Base-by-base conservation (phyloP, 306 rosid species). In the Rosa multiflora region DNA sequence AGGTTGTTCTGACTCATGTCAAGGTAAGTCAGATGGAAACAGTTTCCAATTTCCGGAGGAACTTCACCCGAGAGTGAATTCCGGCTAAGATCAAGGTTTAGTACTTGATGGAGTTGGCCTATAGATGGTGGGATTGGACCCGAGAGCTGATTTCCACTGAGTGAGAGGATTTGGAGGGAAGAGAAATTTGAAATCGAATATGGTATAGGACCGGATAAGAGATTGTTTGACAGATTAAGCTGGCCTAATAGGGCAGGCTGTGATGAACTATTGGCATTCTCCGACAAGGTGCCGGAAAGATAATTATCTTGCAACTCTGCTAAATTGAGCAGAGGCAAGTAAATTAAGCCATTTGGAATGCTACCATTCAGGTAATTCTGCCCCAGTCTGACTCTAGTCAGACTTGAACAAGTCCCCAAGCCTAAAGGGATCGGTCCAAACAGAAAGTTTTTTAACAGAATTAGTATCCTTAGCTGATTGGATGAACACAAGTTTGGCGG, bases 1-100 rank as follows among this genome's bases (percentile, higher is more conserved):
- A 93, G 93, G 86, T 90, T 93, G 89, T 93, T 93, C 85, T 92
- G 93, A 88, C 98, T 93, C 90, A 93, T 78, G 89, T 93, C 97
- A 42, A 93, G 93, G 86, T 80, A 91, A 20, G 94, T 90, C 9
- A 93, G 94, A 77, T 84, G 89, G 47, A 51, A 48, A 63, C 94
- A 91, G 48, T 85, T 69, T 6, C 89, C 94, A 18, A 93, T 83
- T 53, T 89, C 86, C 0, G 82, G 82, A 23, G 98, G 94, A 76
- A 93, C 88, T 79, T 81, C 79, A 10, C 90, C 93, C 0, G 93
- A 89, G 13, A 93, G 74, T 10, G 75, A 83, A 72, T 93, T 93
- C 43, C 86, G 82, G 83, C 97, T 90, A 4, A 93, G 83, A 64
- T 93, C 98, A 53, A 93, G 93, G 77, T 73, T 91, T 4, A 90